These are phyloP conservation scores for Cladophialophora chaetospira DNA, from an alignment of 2,329 filamentous ascomycete species.

Conservation along the genomic window DNA sequence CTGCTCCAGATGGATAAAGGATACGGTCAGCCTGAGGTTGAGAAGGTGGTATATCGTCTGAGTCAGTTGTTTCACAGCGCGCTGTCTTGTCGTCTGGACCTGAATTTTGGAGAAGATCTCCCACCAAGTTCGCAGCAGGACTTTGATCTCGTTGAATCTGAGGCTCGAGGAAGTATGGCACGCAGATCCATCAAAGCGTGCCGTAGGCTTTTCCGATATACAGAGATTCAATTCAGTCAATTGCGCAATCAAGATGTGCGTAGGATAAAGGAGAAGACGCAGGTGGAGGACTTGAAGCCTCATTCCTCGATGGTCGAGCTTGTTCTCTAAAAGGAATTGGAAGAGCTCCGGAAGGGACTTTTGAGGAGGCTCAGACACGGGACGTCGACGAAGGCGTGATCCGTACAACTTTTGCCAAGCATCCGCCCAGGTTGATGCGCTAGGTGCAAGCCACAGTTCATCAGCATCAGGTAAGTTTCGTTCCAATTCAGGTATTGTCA, in stretches of 20 bases:
- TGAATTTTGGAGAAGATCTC: background rate
- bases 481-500: background rate
- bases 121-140: slow-evolving; percentile 7
- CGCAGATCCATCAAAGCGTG: background rate
- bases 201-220: background rate
- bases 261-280: background rate
- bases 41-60: slow-evolving; percentile 7
- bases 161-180: background rate
- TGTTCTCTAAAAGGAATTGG: slow-evolving; percentile 1
- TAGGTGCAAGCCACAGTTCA: background rate
- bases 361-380: background rate
- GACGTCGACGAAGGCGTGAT: background rate
- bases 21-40: slow-evolving; percentile 4
- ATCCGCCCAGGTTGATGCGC: too few relatives aligned
- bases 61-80: slow-evolving; percentile 3
- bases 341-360: slow-evolving; percentile 4
- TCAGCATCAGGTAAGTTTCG: background rate
- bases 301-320: background rate
- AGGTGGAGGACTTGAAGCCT: background rate
- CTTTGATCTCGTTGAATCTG: background rate
- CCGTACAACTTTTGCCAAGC: background rate
- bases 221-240: background rate
- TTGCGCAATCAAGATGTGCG: background rate
- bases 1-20: slow-evolving; percentile 6
- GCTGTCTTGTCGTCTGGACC: background rate